Evolutionary conservation across 257 asterid species (phyloP), one percentile per base, ranked within the genome.

Genomic region (Pogostemon cablin): DNA sequence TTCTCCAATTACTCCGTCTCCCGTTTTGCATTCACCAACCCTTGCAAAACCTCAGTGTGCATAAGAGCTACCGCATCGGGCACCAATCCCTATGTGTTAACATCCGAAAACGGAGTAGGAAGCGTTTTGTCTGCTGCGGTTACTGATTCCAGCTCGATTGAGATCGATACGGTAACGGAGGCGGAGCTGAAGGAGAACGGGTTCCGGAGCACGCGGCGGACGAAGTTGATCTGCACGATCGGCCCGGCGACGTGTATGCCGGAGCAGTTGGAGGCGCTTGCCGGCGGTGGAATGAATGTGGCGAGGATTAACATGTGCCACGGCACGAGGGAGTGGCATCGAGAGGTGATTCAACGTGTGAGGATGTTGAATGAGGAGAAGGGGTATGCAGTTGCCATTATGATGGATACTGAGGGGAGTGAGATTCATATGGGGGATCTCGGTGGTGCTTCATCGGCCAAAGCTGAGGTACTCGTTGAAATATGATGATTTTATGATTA

Each of bases 341-440:
- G 69, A 54, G 84, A 80, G 78, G 98, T 95, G 65, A 90, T 95
- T 62, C 87, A 88, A 74, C 84, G 98, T 9, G 91, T 95, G 57
- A 81, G 99, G 84, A 84, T 77, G 68, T 81, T 95, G 95, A 95
- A 95, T 75, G 99, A 91, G 84, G 98, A 91, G 74, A 91, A 92
- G 71, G 99, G 99, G 2, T 95, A 61, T 67, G 99, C 99, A 0
- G 97, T 95, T 38, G 99, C 99, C 5, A 84, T 95, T 75, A 95
- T 95, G 99, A 95, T 95, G 98, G 99, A 95, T 70, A 95, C 99
- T 49, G 99, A 95, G 83, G 99, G 98, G 50, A 90, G 97, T 80
- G 99, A 95, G 86, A 91, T 95, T 76, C 99, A 92, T 81, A 92
- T 91, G 98, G 99, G 97, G 42, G 99, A 95, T 79, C 95, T 95